Evolutionary conservation across 192 early-diverging fungal species (phyloP), one percentile per base, ranked within the genome.

Genomic region (Backusella morwellensis): DNA sequence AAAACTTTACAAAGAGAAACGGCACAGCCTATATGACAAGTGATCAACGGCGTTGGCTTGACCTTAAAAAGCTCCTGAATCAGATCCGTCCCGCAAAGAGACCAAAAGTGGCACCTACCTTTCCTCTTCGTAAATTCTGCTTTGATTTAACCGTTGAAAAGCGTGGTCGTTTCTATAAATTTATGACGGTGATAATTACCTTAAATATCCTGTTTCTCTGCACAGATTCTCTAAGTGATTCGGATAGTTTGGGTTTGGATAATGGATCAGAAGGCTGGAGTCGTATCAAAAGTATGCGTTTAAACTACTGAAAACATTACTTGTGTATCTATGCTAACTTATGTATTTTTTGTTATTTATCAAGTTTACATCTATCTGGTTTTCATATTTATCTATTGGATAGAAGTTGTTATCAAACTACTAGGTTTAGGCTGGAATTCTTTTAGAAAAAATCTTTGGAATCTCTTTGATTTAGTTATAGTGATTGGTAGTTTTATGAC

Each of bases 391-490:
- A 70, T 88, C 0, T 90, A 86, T 70, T 79, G 86, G 47, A 5
- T 87, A 4, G 89, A 90, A 50, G 81, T 88, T 35, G 52, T 75
- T 4, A 66, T 87, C 40, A 88, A 85, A 50, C 68, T 86, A 11
- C 41, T 80, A 9, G 89, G 89, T 6, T 63, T 90, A 12, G 89
- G 89, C 1, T 90, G 83, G 85, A 47, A 52, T 11, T 81, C 83
- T 1, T 90, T 83, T 75, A 75, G 84, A 26, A 77, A 75, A 38
- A 90, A 84, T 69, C 66, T 72, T 17, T 90, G 89, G 89, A 88
- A 90, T 68, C 52, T 87, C 23, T 95, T 92, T 77, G 93, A 94
- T 83, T 42, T 93, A 2, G 81, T 90, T 8, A 88, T 91, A 29
- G 82, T 90, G 1, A 72, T 80, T 80, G 92, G 88, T 75, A 88